A percentile compares a stretch with the other conserved stretches of the same genome.
phyloP scores from a whole-genome alignment of 2,329 filamentous ascomycete genomes.

The Cladosporium colombiae region DNA sequence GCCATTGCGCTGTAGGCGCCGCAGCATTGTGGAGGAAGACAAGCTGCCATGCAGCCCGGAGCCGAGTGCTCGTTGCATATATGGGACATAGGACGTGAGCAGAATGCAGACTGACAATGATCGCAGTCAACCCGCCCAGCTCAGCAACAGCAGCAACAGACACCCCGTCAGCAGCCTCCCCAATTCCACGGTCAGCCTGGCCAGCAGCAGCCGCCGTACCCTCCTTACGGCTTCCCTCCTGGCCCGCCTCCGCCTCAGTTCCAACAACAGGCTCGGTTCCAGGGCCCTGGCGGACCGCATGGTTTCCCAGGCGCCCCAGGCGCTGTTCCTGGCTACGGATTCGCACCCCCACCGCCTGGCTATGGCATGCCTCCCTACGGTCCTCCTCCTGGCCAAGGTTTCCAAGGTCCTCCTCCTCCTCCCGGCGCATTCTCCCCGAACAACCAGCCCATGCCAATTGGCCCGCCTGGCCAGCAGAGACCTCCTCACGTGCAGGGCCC shows the following conservation, averaged over 20 bases:
- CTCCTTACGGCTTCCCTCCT: constrained; percentile 43
- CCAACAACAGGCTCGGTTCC: constrained; percentile 52
- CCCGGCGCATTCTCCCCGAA: constrained; percentile 37
- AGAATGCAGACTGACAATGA: constrained; percentile 18
- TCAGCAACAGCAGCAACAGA: constrained; percentile 23
- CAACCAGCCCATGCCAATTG: constrained; percentile 51
- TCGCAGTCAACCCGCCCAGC: constrained; percentile 32
- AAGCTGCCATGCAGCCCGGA: constrained; percentile 99
- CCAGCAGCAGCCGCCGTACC: constrained; percentile 43
- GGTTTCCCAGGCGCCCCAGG: constrained; percentile 47
- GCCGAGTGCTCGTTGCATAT: constrained; percentile 17
- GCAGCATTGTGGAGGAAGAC: constrained; percentile 94
- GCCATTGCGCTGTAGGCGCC: constrained; percentile 78
- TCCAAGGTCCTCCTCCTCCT: constrained; percentile 57
- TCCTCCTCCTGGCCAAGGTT: constrained; percentile 61
- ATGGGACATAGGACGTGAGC: neutral
- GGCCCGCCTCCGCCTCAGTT: constrained; percentile 37
- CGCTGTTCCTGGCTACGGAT: constrained; percentile 45
- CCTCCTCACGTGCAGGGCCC: constrained; percentile 45
- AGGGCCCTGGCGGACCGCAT: constrained; percentile 45
- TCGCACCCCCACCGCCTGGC: constrained; percentile 33
- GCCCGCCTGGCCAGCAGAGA: constrained; percentile 52
- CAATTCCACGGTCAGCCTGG: constrained; percentile 39
- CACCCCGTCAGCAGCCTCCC: constrained; percentile 33
- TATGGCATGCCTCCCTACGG: constrained; percentile 19